Percentiles rank a stretch among this genome's conserved stretches.
Evolutionary conservation across 1,284 basidiomycete species (phyloP).

Genomic region (Trichosporon sp.): DNA sequence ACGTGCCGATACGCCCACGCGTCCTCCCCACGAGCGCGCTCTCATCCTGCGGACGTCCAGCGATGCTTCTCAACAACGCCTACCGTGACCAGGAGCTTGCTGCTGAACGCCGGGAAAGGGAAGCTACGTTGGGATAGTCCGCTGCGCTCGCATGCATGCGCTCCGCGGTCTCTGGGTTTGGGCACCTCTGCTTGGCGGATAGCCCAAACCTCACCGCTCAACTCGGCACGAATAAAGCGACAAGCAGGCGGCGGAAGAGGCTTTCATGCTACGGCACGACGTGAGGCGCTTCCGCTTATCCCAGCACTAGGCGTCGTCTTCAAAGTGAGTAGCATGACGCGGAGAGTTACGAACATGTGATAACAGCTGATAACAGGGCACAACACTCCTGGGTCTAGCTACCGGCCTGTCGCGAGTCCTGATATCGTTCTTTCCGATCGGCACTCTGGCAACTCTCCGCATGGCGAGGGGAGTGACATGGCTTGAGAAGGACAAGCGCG

Average conservation of each 20-base stretch:
- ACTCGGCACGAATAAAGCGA: background rate
- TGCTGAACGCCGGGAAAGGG: background rate
- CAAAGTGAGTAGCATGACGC: constrained; percentile 43
- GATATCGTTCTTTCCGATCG: constrained; percentile 55
- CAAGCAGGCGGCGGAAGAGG: background rate
- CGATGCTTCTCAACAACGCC: background rate
- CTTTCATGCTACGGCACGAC: constrained; percentile 48
- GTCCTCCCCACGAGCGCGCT: background rate
- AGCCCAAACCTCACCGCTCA: background rate
- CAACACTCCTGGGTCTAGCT: constrained; percentile 52
- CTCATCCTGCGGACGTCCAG: background rate
- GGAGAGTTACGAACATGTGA: background rate
- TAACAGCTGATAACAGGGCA: constrained; percentile 54
- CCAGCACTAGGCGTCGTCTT: constrained; percentile 48
- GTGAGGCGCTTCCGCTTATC: constrained; percentile 51
- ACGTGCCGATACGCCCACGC: constrained; percentile 12
- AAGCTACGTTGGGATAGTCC: background rate
- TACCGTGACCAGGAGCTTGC: background rate
- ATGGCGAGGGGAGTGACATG: constrained; percentile 36
- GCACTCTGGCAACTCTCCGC: constrained; percentile 43
- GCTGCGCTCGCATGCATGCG: background rate
- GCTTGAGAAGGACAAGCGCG: constrained; percentile 35
- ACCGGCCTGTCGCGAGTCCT: constrained; percentile 51
- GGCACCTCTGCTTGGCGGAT: background rate
- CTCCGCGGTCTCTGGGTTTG: background rate